Base-by-base conservation (phyloP, 116 monocot genomes). In the Cymodocea nodosa region DNA sequence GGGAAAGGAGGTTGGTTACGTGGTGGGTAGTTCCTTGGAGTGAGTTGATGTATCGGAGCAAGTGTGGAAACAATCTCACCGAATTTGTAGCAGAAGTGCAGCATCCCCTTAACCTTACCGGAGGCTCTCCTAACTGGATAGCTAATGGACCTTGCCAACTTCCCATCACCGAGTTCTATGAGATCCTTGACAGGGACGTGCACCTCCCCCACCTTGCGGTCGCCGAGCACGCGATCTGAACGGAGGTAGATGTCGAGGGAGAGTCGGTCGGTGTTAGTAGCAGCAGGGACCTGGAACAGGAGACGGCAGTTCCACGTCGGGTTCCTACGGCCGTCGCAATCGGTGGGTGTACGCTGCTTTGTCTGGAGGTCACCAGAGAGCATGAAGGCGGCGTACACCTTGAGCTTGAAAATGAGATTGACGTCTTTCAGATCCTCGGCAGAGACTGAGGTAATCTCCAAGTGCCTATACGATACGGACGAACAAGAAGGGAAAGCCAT, bases 231-330 rank as follows among this genome's bases (percentile, higher is more conserved):
- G 20, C 66, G 69, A 11, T 62, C 66, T 19, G 70, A 35, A 35
- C 80, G 82, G 63, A 87, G 63, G 53, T 62, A 22, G 51, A 84
- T 39, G 69, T 66, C 65, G 52, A 84, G 79, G 30, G 64, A 16
- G 59, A 52, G n/a, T 62, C 23, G 10, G 15, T 11, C 23, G 53
- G 14, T 24, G 10, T 62, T 16, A 24, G 50, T 40, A 37, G 71
- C 36, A 50, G 65, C 73, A 15, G 83, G 78, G 74, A 88, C 59
- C 15, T 64, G 64, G 79, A 88, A 70, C 11, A 64, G 67, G 68
- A 88, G 44, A 2, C 71, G 70, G 50, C 25, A 25, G 74, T 81
- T 81, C 87, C 87, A 88, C 48, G 10, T 68, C 14, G 87, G 88
- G 69, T 84, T 79, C 16, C 74, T 53, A 23, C 88, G 68, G 35